A percentile compares a stretch with the other conserved stretches of the same genome.
Conservation (phyloP, 1,284 basidiomycete species). For the Ceratorhiza oryzae-sativae region DNA sequence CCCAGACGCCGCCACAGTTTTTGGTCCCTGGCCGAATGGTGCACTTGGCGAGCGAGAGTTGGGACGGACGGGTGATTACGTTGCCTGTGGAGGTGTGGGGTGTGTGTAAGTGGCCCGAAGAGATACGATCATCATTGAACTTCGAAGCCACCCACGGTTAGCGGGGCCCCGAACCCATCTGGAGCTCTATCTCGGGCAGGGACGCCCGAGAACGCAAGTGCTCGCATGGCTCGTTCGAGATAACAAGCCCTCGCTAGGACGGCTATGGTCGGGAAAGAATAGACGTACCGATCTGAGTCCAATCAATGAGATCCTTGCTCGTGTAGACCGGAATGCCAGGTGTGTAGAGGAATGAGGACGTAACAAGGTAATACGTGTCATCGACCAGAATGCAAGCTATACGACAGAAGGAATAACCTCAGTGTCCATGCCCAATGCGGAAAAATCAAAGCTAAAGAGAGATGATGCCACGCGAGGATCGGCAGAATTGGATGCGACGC, state of each 20-base stretch:
- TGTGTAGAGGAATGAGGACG: constrained; percentile 41
- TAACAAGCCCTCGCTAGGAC: not conserved
- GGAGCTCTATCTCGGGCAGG: too few relatives aligned
- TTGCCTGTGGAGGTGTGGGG: constrained; percentile 16
- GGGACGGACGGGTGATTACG: constrained; percentile 35
- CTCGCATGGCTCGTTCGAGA: not conserved
- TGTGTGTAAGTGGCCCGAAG: not conserved
- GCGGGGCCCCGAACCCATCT: not conserved
- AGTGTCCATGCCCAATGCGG: not conserved
- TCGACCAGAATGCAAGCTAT: constrained; percentile 42
- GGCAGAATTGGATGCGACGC: not conserved
- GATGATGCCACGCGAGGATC: not conserved
- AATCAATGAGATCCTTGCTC: constrained; percentile 39
- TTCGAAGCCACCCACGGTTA: not conserved
- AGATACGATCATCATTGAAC: not conserved
- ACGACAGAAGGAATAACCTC: not conserved
- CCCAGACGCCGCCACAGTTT: constrained; percentile 40
- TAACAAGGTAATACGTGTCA: constrained; percentile 41
- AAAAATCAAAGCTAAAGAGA: not conserved
- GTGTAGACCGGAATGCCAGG: constrained; percentile 42
- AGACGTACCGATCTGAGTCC: constrained; percentile 39
- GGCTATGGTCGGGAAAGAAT: not conserved
- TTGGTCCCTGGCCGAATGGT: constrained; percentile 28
- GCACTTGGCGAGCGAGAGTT: constrained; percentile 28
- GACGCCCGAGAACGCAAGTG: not conserved